Conservation (phyloP, 352 stramenopile species). For the Phytophthora meadii region DNA sequence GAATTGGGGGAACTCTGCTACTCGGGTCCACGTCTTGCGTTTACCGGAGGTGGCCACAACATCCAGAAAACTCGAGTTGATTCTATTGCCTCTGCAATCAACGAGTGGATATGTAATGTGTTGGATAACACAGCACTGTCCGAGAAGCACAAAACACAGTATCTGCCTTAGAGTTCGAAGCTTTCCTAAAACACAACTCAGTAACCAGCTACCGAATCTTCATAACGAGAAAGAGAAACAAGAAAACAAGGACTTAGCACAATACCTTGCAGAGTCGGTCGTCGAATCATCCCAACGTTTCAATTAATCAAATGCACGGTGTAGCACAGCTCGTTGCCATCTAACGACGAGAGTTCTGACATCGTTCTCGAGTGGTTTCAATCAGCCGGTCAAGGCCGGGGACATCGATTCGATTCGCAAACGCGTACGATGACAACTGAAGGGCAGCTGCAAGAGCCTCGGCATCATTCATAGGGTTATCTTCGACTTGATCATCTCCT, state of each 20-base stretch:
- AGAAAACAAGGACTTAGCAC: too few species aligned
- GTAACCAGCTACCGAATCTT: too few species aligned
- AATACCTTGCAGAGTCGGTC: too few species aligned
- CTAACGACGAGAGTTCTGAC: slow-evolving; percentile 1
- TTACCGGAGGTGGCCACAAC: slow-evolving; percentile 53
- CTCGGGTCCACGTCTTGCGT: slow-evolving; percentile 39
- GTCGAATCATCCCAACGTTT: too few species aligned
- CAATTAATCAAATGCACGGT: too few species aligned
- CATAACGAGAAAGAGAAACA: too few species aligned
- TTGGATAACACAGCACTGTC: background rate
- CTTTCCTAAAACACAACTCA: too few species aligned
- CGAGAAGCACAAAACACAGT: slow-evolving; percentile 2
- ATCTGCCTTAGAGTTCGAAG: slow-evolving; percentile 3
- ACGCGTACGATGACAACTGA: slow-evolving; percentile 24
- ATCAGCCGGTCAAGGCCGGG: slow-evolving; percentile 20
- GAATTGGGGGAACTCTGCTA: slow-evolving; percentile 38
- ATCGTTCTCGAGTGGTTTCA: slow-evolving; percentile 14
- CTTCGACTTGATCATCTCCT: background rate
- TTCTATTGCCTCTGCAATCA: slow-evolving; percentile 24
- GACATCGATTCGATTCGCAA: slow-evolving; percentile 28
- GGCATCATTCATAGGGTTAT: slow-evolving; percentile 13
- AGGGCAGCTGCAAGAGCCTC: slow-evolving; percentile 26
- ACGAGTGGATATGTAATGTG: slow-evolving; percentile 28
- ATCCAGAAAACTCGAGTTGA: slow-evolving; percentile 61
- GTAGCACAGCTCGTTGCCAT: background rate